A percentile compares a stretch with the other conserved stretches of the same genome.
Evolutionary conservation across 2,329 filamentous ascomycete genomes (phyloP).

Genomic region (Aulographum hederae): DNA sequence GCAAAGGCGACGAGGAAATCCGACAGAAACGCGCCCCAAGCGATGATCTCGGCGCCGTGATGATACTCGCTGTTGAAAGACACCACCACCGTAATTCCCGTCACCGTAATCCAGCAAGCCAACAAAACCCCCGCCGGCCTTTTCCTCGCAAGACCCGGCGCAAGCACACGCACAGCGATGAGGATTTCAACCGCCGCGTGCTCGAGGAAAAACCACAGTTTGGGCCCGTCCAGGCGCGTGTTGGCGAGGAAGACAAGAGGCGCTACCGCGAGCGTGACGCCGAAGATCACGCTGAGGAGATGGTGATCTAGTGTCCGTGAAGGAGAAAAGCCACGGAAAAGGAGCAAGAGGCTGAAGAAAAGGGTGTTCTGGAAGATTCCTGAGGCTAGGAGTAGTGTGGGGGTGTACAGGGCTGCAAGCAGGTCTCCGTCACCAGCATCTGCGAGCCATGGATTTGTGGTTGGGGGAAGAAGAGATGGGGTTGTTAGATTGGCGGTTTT

Average conservation of each 20-base stretch:
- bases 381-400: constrained; percentile 2
- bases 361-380: constrained; percentile 6
- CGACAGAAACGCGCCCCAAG: constrained; percentile 6
- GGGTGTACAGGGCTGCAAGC: constrained; percentile 5
- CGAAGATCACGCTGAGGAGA: constrained; percentile 7
- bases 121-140: constrained; percentile 3
- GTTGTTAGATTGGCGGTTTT: neutral
- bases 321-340: constrained; percentile 7
- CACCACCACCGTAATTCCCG: constrained; percentile 4
- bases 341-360: constrained; percentile 6
- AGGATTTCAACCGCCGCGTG: constrained; percentile 6
- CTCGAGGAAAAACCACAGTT: constrained; percentile 7
- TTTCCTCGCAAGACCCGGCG: constrained; percentile 2
- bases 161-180: constrained; percentile 5
- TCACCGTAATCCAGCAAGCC: constrained; percentile 4
- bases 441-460: constrained; percentile 4
- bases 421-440: constrained; percentile 3
- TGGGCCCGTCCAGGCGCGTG: constrained; percentile 4
- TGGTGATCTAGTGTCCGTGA: constrained; percentile 7
- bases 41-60: constrained; percentile 6
- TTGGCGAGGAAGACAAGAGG: constrained; percentile 6
- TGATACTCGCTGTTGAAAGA: constrained; percentile 1
- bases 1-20: constrained; percentile 5
- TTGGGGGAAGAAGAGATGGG: constrained; percentile 2
- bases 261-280: constrained; percentile 4